These are phyloP conservation scores for Skeletonema costatum DNA, from an alignment of 108 stramenopile species.

Conservation along the genomic window DNA sequence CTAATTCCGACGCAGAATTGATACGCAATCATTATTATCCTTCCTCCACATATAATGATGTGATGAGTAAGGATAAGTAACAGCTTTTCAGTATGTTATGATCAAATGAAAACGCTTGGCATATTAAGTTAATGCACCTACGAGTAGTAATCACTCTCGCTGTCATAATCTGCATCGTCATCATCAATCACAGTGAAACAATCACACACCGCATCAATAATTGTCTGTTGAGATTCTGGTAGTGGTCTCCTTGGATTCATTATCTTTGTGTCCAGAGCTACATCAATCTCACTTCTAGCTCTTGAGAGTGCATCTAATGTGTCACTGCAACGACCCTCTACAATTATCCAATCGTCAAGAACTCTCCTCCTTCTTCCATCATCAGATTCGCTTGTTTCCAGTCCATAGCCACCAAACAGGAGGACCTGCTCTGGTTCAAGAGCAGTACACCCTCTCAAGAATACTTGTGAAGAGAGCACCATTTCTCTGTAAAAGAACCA, in stretches of 20 bases:
- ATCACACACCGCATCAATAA: constrained; percentile 15
- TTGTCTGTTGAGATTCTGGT: constrained; percentile 6
- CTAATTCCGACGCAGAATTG: too few relatives aligned
- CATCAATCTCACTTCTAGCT: constrained; percentile 19
- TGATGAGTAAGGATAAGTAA: too few relatives aligned
- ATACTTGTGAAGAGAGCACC: constrained; percentile 29
- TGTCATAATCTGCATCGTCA: constrained; percentile 6
- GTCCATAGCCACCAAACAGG: constrained; percentile 17
- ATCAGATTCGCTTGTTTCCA: neutral
- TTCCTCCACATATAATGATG: too few relatives aligned
- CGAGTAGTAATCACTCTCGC: neutral
- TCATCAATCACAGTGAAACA: constrained; percentile 6
- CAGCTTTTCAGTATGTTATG: too few relatives aligned
- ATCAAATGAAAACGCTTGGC: too few relatives aligned
- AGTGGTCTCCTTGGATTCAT: constrained; percentile 19
- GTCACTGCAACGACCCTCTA: constrained; percentile 20
- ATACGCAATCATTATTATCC: too few relatives aligned
- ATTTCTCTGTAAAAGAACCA: constrained; percentile 29
- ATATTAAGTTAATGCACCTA: too few relatives aligned
- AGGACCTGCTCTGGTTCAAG: constrained; percentile 19
- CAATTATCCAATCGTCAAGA: constrained; percentile 27
- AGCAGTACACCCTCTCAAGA: constrained; percentile 19
- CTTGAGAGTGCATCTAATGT: constrained; percentile 2
- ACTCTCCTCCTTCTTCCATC: neutral
- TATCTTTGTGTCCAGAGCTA: constrained; percentile 15